Evolutionary conservation across 495 filamentous ascomycete genomes (phyloP).

Genomic region (Xeromyces bisporus): DNA sequence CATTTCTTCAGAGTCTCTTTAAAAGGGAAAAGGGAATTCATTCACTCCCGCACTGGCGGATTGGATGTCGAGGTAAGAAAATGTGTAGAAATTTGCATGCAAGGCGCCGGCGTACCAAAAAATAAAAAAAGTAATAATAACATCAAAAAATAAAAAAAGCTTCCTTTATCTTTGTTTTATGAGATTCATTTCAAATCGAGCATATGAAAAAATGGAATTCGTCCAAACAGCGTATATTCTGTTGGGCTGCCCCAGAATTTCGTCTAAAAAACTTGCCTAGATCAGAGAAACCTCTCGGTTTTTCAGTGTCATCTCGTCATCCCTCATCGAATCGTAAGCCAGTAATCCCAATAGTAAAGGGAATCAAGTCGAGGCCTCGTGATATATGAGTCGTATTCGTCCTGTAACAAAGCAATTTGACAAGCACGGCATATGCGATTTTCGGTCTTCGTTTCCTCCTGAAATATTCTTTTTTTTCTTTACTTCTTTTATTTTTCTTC

Average conservation of each 20-base stretch:
- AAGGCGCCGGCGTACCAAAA: constrained; percentile 24
- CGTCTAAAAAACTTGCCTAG: constrained; percentile 35
- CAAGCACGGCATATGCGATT: constrained; percentile 10
- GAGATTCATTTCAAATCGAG: constrained; percentile 8
- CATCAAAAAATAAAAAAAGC: constrained; percentile 1
- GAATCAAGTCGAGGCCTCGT: constrained; percentile 18
- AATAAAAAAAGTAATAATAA: too few relatives aligned
- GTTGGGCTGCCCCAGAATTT: constrained; percentile 33
- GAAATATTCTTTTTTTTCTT: too few relatives aligned
- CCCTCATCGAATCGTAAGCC: constrained; percentile 40
- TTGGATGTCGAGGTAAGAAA: too few relatives aligned
- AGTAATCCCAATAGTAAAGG: constrained; percentile 14
- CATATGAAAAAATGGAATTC: constrained; percentile 11
- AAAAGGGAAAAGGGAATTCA: too few relatives aligned
- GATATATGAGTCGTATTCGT: constrained; percentile 32
- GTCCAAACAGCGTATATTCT: constrained; percentile 22
- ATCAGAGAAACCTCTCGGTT: constrained; percentile 29
- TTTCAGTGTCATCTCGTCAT: constrained; percentile 36
- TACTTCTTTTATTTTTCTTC: too few relatives aligned
- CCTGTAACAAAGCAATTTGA: constrained; percentile 30
- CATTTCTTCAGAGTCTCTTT: constrained; percentile 21
- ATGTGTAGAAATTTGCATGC: constrained; percentile 21
- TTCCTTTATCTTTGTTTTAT: constrained; percentile 7
- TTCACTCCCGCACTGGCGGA: too few relatives aligned
- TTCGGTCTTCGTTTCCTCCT: constrained; percentile 14